A percentile compares a stretch with the other conserved stretches of the same genome.
phyloP scores from a whole-genome alignment of 257 asterid genomes.

The Penstemon barbatus region DNA sequence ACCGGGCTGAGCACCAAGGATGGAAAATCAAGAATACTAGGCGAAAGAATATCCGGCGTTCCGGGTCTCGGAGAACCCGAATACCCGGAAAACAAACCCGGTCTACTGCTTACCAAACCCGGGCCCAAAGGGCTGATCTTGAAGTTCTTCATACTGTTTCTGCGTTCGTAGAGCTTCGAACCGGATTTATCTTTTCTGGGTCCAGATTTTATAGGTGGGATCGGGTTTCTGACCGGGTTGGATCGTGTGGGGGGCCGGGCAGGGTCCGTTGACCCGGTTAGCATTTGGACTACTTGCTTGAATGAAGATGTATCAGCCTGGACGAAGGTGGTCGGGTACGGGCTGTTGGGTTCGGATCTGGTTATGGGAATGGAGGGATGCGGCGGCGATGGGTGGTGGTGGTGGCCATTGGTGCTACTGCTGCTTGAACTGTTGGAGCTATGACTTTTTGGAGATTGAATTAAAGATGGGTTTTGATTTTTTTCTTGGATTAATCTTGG shows the following conservation, averaged over 20 bases:
- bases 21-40: conserved; percentile 86
- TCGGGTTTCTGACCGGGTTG: conserved; percentile 48
- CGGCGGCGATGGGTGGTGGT: conserved; percentile 47
- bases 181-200: conserved; percentile 65
- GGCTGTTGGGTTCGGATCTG: conserved; percentile 87
- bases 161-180: conserved; percentile 76
- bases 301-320: conserved; percentile 88
- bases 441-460: conserved; percentile 36
- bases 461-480: conserved; percentile 32
- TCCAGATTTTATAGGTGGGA: conserved; percentile 73
- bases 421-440: conserved; percentile 40
- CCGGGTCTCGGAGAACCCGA: conserved; percentile 67
- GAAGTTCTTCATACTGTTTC: conserved; percentile 80
- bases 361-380: conserved; percentile 52
- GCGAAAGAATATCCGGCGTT: conserved; percentile 66
- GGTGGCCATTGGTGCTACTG: conserved; percentile 36
- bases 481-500: conserved; percentile 40
- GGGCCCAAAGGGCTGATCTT: conserved; percentile 71
- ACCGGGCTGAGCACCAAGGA: conserved; percentile 88
- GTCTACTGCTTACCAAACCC: conserved; percentile 39
- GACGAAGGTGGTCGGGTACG: conserved; percentile 96
- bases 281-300: conserved; percentile 94
- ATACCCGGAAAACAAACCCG: conserved; percentile 39
- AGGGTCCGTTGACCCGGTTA: conserved; percentile 76
- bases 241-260: conserved; percentile 45